These are phyloP conservation scores for Talaromyces liani DNA, from an alignment of 495 filamentous ascomycete species.

Conservation along the genomic window DNA sequence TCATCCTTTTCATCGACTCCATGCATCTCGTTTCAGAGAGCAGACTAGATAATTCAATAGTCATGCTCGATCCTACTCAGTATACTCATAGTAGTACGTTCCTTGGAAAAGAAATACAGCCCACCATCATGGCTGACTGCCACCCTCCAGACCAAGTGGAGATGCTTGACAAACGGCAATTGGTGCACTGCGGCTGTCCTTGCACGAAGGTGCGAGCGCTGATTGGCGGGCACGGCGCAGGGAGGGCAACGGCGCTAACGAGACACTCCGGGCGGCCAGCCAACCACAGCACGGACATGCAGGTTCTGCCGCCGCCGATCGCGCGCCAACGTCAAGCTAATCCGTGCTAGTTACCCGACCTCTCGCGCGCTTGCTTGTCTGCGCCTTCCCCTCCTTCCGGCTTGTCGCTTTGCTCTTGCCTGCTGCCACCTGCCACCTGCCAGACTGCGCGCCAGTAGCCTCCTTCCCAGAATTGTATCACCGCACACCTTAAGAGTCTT, in stretches of 20 bases:
- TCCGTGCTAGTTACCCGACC: not conserved
- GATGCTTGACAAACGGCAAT: not conserved
- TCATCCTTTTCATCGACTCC: not conserved
- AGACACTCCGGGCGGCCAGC: conserved; percentile 6
- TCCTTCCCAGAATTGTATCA: not conserved
- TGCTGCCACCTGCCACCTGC: not conserved
- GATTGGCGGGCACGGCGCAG: not conserved
- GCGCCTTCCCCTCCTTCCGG: conserved; percentile 12
- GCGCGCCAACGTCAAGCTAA: conserved; percentile 30
- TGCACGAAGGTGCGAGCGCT: not conserved
- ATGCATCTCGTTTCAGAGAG: too few species aligned
- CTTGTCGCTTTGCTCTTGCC: conserved; percentile 7
- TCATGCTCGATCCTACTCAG: too few species aligned
- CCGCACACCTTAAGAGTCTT: not conserved
- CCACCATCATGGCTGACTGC: not conserved
- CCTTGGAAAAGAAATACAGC: too few species aligned
- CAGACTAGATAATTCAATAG: too few species aligned
- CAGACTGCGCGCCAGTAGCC: not conserved
- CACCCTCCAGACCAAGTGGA: not conserved
- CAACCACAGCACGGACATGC: conserved; percentile 16
- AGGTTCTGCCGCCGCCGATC: conserved; percentile 31
- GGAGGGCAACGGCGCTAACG: not conserved
- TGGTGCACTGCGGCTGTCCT: not conserved
- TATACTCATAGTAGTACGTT: too few species aligned
- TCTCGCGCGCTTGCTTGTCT: conserved; percentile 6